These are phyloP conservation scores for Beta lomatogona DNA, from an alignment of 179 eudicot genomes.

Conservation along the genomic window DNA sequence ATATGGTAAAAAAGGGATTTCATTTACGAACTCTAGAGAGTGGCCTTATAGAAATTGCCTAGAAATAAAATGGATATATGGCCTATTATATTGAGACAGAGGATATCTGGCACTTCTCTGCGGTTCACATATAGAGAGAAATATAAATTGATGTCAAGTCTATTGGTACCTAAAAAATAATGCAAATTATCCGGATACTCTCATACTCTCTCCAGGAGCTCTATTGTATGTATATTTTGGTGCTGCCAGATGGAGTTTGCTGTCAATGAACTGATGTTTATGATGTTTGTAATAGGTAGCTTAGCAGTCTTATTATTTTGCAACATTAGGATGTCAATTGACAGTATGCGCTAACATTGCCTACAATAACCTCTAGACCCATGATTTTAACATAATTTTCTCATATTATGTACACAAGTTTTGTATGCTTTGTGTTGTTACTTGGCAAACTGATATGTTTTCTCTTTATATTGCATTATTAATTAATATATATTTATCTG, in stretches of 20 bases:
- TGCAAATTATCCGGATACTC: too few species aligned
- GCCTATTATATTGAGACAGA: too few species aligned
- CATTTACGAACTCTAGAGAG: too few species aligned
- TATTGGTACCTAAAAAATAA: neutral
- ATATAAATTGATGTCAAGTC: neutral
- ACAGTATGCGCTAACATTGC: neutral
- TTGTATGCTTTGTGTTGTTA: neutral
- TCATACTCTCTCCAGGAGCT: neutral
- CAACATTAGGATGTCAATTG: neutral
- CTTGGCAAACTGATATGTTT: neutral
- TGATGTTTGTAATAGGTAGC: neutral
- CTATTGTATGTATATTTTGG: neutral
- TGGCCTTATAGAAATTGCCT: too few species aligned
- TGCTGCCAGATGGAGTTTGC: neutral
- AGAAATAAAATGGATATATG: too few species aligned
- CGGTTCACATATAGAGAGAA: neutral
- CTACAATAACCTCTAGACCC: neutral
- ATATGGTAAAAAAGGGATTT: too few species aligned
- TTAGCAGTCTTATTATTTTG: neutral
- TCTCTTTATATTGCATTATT: neutral
- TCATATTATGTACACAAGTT: neutral
- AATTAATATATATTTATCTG: neutral
- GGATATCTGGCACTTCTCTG: neutral
- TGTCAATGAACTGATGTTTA: neutral
- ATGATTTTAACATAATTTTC: neutral